These are phyloP conservation scores for Rhododendron henanense DNA, from an alignment of 148 eudicot species.

Conservation along the genomic window DNA sequence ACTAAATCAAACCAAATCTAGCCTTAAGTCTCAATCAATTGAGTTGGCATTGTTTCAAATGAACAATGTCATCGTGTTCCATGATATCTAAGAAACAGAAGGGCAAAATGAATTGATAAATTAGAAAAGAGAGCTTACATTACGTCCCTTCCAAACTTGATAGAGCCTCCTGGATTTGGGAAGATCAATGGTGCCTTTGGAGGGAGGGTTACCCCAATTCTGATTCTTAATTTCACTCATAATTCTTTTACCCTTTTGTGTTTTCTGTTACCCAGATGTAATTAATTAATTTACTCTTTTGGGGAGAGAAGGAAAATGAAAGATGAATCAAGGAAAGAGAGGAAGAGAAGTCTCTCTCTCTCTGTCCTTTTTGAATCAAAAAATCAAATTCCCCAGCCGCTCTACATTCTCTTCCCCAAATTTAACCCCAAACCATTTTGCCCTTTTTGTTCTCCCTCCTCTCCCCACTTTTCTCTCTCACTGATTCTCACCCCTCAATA, in stretches of 20 bases:
- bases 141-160: slow-evolving; percentile 83
- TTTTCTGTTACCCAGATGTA: neutral
- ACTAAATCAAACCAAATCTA: neutral
- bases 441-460: neutral
- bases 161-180: slow-evolving; percentile 52
- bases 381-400: slow-evolving; percentile 36
- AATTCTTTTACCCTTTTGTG: neutral
- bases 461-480: neutral
- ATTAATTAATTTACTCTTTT: neutral
- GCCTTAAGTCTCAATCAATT: neutral
- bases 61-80: neutral
- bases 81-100: neutral
- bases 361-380: slow-evolving; percentile 1
- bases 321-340: slow-evolving; percentile 22
- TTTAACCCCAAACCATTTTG: neutral
- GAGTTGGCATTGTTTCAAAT: neutral
- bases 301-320: neutral
- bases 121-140: slow-evolving; percentile 36
- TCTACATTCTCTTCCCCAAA: slow-evolving; percentile 12
- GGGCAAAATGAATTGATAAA: neutral
- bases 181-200: slow-evolving; percentile 21
- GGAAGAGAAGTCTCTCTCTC: slow-evolving; percentile 3
- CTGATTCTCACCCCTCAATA: neutral
- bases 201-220: slow-evolving; percentile 22
- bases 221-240: slow-evolving; percentile 18